phyloP scores from a whole-genome alignment of 352 stramenopile genomes.

The Phytopythium litorale region DNA sequence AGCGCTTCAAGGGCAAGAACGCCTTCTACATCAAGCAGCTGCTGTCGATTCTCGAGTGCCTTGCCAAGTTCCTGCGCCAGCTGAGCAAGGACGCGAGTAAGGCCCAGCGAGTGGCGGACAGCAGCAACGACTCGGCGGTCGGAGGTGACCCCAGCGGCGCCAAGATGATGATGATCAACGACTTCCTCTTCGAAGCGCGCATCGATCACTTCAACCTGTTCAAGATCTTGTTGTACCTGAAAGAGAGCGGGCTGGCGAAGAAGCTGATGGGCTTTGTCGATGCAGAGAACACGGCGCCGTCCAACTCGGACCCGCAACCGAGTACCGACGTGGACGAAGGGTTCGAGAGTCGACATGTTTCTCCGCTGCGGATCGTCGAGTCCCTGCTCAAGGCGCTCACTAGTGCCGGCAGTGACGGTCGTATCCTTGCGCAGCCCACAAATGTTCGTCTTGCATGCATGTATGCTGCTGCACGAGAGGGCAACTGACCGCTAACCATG shows the following conservation, averaged over 20 bases:
- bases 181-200: slow-evolving; percentile 77
- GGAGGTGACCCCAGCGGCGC: slow-evolving; percentile 14
- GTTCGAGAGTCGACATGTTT: slow-evolving; percentile 79
- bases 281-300: slow-evolving; percentile 14
- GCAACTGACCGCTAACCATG: neutral
- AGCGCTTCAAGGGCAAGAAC: slow-evolving; percentile 83
- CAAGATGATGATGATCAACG: slow-evolving; percentile 80
- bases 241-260: slow-evolving; percentile 74
- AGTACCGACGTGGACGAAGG: slow-evolving; percentile 27
- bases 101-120: neutral
- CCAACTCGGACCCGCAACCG: neutral
- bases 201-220: slow-evolving; percentile 90
- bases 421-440: slow-evolving; percentile 60
- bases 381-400: slow-evolving; percentile 75
- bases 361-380: slow-evolving; percentile 74
- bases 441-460: slow-evolving; percentile 33
- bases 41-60: slow-evolving; percentile 62
- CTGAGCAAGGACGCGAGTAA: slow-evolving; percentile 28
- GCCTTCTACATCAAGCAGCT: slow-evolving; percentile 90
- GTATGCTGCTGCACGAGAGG: too few species aligned
- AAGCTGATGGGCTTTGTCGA: slow-evolving; percentile 84
- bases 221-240: slow-evolving; percentile 83
- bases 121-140: neutral
- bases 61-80: slow-evolving; percentile 77
- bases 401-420: slow-evolving; percentile 58